Conservation (phyloP, 495 filamentous ascomycete species). For the Aspergillus ostianus region DNA sequence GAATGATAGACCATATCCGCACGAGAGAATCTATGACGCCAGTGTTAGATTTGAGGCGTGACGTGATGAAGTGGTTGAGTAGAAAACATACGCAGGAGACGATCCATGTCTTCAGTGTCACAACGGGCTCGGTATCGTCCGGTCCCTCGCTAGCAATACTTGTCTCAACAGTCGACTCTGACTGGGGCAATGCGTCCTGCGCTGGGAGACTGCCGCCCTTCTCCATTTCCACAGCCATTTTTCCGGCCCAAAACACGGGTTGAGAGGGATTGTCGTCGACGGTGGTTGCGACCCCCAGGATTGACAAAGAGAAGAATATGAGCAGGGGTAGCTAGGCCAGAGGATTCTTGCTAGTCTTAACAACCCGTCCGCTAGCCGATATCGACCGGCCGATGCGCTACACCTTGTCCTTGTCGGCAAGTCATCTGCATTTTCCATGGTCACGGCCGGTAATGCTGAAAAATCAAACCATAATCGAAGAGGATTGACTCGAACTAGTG, state of each 20-base stretch:
- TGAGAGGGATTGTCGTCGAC: background rate
- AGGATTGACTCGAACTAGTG: background rate
- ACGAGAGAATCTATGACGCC: constrained; percentile 22
- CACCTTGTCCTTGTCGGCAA: background rate
- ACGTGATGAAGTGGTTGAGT: background rate
- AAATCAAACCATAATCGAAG: background rate
- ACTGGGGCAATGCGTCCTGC: background rate
- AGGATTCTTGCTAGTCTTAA: background rate
- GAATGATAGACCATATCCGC: constrained; percentile 30
- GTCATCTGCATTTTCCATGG: background rate
- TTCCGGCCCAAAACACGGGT: background rate
- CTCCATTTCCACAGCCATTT: background rate
- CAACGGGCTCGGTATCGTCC: constrained; percentile 13
- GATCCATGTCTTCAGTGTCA: constrained; percentile 28
- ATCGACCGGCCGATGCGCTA: background rate
- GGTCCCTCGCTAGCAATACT: background rate
- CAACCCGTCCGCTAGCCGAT: background rate
- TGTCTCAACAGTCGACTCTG: background rate
- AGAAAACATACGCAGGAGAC: constrained; percentile 18
- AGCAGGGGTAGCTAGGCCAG: background rate
- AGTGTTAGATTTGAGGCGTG: background rate
- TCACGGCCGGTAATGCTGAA: background rate
- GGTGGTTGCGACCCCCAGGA: background rate
- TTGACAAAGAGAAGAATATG: background rate
- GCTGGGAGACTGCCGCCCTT: background rate